Conservation (phyloP, 768 basidiomycete genomes). For the Macrolepiota fuliginosa region DNA sequence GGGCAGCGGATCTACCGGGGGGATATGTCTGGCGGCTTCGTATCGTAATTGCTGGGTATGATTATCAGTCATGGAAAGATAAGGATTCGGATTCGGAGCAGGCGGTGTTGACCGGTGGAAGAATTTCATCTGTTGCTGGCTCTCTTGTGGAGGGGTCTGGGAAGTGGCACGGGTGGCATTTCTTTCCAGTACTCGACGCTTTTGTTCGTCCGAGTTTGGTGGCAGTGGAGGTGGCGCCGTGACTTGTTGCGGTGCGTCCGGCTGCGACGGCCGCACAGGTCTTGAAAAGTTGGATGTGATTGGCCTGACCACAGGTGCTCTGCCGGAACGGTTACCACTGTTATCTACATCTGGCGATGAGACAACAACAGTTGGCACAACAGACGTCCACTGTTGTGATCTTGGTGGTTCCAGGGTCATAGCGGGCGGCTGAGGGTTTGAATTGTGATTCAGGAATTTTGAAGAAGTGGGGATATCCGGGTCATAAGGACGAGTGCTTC, state of each 20-base stretch:
- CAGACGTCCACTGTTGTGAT: not conserved
- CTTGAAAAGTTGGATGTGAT: constrained; percentile 61
- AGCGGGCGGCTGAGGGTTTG: not conserved
- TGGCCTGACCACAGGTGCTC: constrained; percentile 43
- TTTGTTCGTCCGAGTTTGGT: constrained; percentile 39
- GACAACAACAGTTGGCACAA: constrained; percentile 30
- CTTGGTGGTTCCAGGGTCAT: not conserved
- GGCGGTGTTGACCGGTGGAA: constrained; percentile 11
- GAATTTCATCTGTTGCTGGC: constrained; percentile 6
- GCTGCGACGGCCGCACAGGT: constrained; percentile 33
- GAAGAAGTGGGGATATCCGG: not conserved
- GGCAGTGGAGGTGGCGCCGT: constrained; percentile 27
- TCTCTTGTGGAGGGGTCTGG: constrained; percentile 18
- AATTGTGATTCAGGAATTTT: not conserved
- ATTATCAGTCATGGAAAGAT: not conserved
- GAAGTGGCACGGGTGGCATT: constrained; percentile 44
- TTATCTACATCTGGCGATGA: constrained; percentile 36
- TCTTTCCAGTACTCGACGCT: constrained; percentile 54
- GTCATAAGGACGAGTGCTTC: constrained; percentile 11
- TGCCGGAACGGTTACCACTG: constrained; percentile 19
- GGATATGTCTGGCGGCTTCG: not conserved
- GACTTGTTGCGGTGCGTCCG: not conserved
- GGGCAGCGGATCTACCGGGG: not conserved
- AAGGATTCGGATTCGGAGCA: constrained; percentile 7
- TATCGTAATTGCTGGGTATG: not conserved